phyloP scores from a whole-genome alignment of 371 early-diverging fungal genomes.

The Mortierella sp. region DNA sequence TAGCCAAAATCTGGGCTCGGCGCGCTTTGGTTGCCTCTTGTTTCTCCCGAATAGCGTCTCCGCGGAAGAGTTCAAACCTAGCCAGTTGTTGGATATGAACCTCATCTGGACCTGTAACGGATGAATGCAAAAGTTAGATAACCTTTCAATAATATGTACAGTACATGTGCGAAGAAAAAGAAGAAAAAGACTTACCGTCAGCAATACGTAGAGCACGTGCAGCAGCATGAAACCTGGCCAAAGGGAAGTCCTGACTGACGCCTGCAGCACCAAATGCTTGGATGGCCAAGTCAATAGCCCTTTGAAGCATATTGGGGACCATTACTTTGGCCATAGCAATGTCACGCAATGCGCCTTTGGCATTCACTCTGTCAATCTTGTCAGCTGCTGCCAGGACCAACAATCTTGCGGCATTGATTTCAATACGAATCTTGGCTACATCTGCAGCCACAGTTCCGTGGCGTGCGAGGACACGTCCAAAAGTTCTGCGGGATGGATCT shows the following conservation, averaged over 20 bases:
- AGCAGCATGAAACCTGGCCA: constrained; percentile 88
- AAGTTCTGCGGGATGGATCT: constrained; percentile 83
- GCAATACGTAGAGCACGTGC: constrained; percentile 92
- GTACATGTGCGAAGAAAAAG: background rate
- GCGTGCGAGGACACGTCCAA: constrained; percentile 84
- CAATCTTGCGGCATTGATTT: constrained; percentile 91
- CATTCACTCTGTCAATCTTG: constrained; percentile 86
- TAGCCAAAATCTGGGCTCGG: constrained; percentile 29
- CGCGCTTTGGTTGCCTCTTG: constrained; percentile 36
- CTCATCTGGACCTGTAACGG: constrained; percentile 80
- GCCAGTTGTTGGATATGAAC: constrained; percentile 84
- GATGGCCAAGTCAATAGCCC: constrained; percentile 88
- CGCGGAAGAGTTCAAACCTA: constrained; percentile 69
- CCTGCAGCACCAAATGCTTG: constrained; percentile 95
- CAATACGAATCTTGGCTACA: constrained; percentile 88
- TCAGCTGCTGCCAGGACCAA: constrained; percentile 92
- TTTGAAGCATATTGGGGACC: constrained; percentile 82
- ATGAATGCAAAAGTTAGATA: background rate
- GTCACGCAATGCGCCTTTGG: constrained; percentile 90
- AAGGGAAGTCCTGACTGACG: constrained; percentile 86
- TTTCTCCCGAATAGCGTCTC: constrained; percentile 42
- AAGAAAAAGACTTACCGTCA: constrained; percentile 68
- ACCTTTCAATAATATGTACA: background rate
- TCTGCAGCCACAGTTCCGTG: constrained; percentile 86
- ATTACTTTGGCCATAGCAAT: constrained; percentile 95